phyloP scores from a whole-genome alignment of 2,329 filamentous ascomycete species.

The Aspergillus sclerotialis region DNA sequence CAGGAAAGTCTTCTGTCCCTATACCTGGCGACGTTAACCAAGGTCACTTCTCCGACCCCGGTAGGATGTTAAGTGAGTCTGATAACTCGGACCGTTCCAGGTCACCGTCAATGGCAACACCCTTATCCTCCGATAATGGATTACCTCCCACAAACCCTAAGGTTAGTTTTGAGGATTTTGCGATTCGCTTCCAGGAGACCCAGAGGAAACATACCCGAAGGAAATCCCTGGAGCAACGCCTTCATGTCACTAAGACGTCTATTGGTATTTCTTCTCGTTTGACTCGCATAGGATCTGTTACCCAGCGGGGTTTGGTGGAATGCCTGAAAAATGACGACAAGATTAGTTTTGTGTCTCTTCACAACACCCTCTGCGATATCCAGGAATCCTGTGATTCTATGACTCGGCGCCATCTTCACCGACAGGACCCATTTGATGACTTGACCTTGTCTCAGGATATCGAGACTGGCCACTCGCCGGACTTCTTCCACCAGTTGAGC shows the following conservation, averaged over 20 bases:
- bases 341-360: slow-evolving; percentile 36
- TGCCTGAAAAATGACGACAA: slow-evolving; percentile 40
- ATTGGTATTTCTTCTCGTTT: slow-evolving; percentile 38
- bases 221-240: slow-evolving; percentile 32
- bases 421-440: slow-evolving; percentile 28
- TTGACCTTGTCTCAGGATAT: slow-evolving; percentile 31
- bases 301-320: slow-evolving; percentile 40
- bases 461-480: slow-evolving; percentile 23
- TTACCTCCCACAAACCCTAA: slow-evolving; percentile 3
- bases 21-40: slow-evolving; percentile 6
- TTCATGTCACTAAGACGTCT: slow-evolving; percentile 35
- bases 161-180: slow-evolving; percentile 40
- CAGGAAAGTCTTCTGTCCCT: slow-evolving; percentile 17
- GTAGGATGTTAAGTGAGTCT: slow-evolving; percentile 28
- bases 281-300: slow-evolving; percentile 32
- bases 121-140: slow-evolving; percentile 14
- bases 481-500: slow-evolving; percentile 60
- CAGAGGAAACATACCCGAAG: slow-evolving; percentile 36
- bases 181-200: slow-evolving; percentile 34
- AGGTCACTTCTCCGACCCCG: slow-evolving; percentile 9
- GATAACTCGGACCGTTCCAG: slow-evolving; percentile 23
- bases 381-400: slow-evolving; percentile 35
- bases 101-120: slow-evolving; percentile 15
- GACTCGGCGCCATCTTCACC: slow-evolving; percentile 24
- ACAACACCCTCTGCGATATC: slow-evolving; percentile 38